Evolutionary conservation across 345 rosid genomes (phyloP), one percentile per base, ranked within the genome.

Genomic region (Cardamine occulta): DNA sequence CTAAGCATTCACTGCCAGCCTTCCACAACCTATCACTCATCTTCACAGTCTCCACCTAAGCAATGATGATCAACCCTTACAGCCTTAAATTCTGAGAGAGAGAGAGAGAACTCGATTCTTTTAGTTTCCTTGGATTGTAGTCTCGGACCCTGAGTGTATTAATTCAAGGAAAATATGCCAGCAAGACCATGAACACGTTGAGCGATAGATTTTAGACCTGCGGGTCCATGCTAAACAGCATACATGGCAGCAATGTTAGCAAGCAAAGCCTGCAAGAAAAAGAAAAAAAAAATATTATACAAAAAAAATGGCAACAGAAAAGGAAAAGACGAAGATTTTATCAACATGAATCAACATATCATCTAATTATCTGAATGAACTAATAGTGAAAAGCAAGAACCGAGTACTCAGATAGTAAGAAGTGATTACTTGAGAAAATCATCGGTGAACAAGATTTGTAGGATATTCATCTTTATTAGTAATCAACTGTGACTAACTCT

Each of bases 181-280:
- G 99, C 99, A 72, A 95, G 96, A 76, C 99, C 99, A 76, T 92
- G 97, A 26, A 90, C 98, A 42, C 99, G 88, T 74, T 88, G 86
- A 5, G 93, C 88, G 42, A 92, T 92, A 56, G 85, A 62, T 87
- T 89, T 92, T 12, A 92, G 84, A 82, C 98, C 97, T 70, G 79
- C 91, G 51, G 98, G 99, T 77, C 99, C 99, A 60, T 95, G 99
- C 82, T 95, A 92, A 80, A 95, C 96, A 72, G 96, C 93, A 79
- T 78, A 95, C 99, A 95, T 95, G 7, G 93, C 96, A 80, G 99
- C 88, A 98, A 95, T 95, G 79, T 95, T 95, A 65, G 99, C 99
- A 61, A 95, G 98, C 73, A 95, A 81, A 13, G 99, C 98, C 99
- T 95, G 72, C 52, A 82, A 44, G 63, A 59, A 63, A 63, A 44